Evolutionary conservation across 73 alveolate genomes (phyloP).

Genomic region (Tetrahymena thermophila): DNA sequence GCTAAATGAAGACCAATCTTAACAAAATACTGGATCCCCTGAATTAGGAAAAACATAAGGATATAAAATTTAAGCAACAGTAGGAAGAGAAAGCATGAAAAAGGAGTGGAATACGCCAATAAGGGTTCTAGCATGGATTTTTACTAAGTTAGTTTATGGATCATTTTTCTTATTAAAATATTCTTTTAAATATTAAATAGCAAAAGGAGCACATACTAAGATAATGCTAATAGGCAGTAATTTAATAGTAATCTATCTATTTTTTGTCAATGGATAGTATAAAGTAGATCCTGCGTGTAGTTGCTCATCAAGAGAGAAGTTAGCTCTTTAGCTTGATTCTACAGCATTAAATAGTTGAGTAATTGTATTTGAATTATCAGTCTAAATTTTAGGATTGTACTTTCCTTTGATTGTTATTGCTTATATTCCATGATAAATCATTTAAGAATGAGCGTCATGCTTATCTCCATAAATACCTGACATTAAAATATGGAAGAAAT

Average conservation of each 20-base stretch:
- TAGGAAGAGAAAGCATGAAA: neutral
- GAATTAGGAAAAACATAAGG: neutral
- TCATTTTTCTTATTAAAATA: neutral
- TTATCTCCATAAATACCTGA: neutral
- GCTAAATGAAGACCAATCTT: neutral
- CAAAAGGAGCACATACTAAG: neutral
- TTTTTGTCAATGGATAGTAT: neutral
- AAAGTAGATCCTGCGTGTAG: neutral
- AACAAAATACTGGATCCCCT: neutral
- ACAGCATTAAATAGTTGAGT: neutral
- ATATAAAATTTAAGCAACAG: neutral
- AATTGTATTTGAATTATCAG: neutral
- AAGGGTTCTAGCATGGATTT: neutral
- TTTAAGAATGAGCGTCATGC: neutral
- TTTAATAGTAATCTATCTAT: neutral
- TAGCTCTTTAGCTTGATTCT: neutral
- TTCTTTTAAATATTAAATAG: neutral
- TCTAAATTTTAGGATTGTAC: neutral
- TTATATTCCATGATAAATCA: neutral
- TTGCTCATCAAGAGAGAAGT: neutral
- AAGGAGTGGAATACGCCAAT: neutral
- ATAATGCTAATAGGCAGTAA: neutral
- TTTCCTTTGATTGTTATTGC: neutral
- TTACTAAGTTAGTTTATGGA: neutral
- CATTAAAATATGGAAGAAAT: neutral